phyloP scores from a whole-genome alignment of 441 rosid species.

The Gossypium schwendimanii region DNA sequence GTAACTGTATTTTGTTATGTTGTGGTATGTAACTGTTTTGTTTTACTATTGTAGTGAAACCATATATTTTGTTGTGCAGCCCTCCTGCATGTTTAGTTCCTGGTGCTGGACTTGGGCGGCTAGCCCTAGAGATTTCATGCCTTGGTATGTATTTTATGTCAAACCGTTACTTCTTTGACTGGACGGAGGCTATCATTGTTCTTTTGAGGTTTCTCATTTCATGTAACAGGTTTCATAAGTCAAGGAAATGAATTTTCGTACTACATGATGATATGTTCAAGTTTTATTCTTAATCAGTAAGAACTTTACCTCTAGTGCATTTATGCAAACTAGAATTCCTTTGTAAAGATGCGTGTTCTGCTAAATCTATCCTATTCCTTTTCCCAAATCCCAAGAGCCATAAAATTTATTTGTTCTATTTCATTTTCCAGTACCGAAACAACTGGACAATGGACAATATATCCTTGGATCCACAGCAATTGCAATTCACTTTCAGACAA shows the following conservation, averaged over 20 bases:
- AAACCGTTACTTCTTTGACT: not conserved
- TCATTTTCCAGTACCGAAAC: conserved; percentile 38
- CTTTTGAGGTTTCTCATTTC: conserved; percentile 21
- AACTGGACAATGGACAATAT: conserved; percentile 80
- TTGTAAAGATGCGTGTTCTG: not conserved
- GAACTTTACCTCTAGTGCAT: conserved; percentile 17
- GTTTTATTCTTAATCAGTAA: conserved; percentile 92
- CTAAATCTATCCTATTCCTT: not conserved
- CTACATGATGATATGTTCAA: conserved; percentile 99
- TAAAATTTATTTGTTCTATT: conserved; percentile 5
- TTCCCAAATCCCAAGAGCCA: not conserved
- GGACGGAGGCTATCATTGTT: not conserved
- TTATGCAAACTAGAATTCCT: not conserved
- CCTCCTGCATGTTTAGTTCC: conserved; percentile 97
- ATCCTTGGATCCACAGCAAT: conserved; percentile 98
- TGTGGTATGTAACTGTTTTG: not conserved
- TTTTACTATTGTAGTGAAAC: conserved; percentile 17
- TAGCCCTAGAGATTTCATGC: conserved; percentile 92
- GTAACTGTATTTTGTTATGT: not conserved
- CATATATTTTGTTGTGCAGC: conserved; percentile 29
- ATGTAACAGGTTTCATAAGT: conserved; percentile 75
- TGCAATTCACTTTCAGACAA: conserved; percentile 83
- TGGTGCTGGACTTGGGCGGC: conserved; percentile 98
- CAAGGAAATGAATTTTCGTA: conserved; percentile 99
- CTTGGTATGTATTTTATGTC: conserved; percentile 46